These are phyloP conservation scores for Protomyces inundatus DNA, from an alignment of 1,139 yeast species.

Conservation along the genomic window DNA sequence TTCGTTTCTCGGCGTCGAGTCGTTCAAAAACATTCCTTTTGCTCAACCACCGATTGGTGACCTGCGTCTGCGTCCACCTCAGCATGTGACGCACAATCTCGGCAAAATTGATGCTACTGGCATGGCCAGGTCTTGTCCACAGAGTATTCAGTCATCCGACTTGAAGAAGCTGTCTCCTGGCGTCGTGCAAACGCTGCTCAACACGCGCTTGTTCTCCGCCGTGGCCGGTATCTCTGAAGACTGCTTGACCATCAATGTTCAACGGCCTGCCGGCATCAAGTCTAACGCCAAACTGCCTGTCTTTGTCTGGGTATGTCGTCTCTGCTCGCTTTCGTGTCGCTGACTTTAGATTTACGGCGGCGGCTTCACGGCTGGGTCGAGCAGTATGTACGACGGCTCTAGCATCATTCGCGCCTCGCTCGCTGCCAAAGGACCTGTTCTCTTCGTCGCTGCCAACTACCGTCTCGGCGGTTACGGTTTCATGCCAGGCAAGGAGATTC, in stretches of 20 bases:
- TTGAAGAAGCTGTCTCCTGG: neutral
- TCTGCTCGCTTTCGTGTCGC: constrained; percentile 28
- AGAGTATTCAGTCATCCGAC: neutral
- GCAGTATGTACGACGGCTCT: neutral
- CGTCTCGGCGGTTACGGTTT: constrained; percentile 41
- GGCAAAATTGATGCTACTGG: constrained; percentile 17
- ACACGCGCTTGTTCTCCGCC: constrained; percentile 27
- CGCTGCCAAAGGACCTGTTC: constrained; percentile 30
- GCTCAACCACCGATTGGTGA: constrained; percentile 26
- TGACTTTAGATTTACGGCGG: constrained; percentile 30
- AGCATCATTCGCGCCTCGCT: neutral
- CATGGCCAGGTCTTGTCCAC: neutral
- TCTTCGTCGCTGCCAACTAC: constrained; percentile 36
- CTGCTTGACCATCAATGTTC: constrained; percentile 20
- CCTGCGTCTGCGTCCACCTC: neutral
- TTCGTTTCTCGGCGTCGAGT: neutral
- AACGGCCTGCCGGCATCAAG: neutral
- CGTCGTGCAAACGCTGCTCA: constrained; percentile 28
- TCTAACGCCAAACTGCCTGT: constrained; percentile 1
- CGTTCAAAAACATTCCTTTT: constrained; percentile 17
- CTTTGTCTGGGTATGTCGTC: constrained; percentile 40
- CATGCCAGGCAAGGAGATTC: constrained; percentile 7
- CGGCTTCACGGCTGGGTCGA: constrained; percentile 30
- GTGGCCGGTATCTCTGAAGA: constrained; percentile 32
- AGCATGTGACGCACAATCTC: constrained; percentile 6